Conservation (phyloP, 2,329 filamentous ascomycete species). For the Clarireedia sp. region DNA sequence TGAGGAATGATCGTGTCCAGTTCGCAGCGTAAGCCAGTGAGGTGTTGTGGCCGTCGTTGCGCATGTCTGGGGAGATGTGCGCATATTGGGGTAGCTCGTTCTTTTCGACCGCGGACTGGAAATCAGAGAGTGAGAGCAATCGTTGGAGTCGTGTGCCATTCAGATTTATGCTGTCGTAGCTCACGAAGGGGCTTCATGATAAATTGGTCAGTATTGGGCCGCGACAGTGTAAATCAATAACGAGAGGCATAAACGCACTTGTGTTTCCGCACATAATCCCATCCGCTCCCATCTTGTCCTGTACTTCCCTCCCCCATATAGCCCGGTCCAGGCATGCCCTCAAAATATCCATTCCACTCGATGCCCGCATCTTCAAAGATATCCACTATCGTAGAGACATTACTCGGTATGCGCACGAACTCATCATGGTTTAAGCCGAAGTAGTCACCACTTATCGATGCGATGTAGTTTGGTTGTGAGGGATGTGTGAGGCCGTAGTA, state of each 20-base stretch:
- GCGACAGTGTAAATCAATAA: background rate
- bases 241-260: constrained; percentile 18
- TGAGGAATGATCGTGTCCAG: constrained; percentile 46
- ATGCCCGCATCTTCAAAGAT: constrained; percentile 36
- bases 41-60: constrained; percentile 56
- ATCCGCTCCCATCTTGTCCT: constrained; percentile 28
- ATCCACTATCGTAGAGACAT: constrained; percentile 41
- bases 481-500: constrained; percentile 41
- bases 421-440: constrained; percentile 42
- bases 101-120: constrained; percentile 48
- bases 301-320: constrained; percentile 38
- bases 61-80: constrained; percentile 56
- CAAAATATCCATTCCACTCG: constrained; percentile 40
- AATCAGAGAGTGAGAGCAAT: constrained; percentile 55
- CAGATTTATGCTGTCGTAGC: constrained; percentile 47
- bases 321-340: constrained; percentile 38
- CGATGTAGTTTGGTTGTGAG: constrained; percentile 41
- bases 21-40: constrained; percentile 42
- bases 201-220: constrained; percentile 5
- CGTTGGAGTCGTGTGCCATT: constrained; percentile 44
- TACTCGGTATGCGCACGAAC: constrained; percentile 35
- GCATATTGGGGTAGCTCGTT: constrained; percentile 56
- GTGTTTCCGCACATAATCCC: constrained; percentile 30
- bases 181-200: constrained; percentile 32
- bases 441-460: constrained; percentile 39